Conservation (phyloP, 2,329 filamentous ascomycete genomes). For the Fusarium hainanense region DNA sequence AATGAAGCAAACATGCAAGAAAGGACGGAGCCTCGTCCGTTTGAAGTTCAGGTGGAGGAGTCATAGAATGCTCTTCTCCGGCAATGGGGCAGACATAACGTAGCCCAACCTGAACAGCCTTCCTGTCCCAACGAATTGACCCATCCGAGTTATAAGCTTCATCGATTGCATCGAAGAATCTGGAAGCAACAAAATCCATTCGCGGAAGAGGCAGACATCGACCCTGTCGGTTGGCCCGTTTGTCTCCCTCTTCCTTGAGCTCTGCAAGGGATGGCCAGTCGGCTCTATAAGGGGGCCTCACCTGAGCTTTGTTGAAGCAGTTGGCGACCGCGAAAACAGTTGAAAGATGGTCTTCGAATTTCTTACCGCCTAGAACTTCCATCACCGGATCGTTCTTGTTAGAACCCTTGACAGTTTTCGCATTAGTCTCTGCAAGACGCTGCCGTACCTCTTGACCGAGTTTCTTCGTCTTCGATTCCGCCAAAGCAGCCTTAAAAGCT, state of each 20-base stretch:
- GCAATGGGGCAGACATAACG: slow-evolving; percentile 40
- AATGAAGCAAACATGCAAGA: slow-evolving; percentile 14
- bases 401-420: slow-evolving; percentile 21
- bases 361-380: slow-evolving; percentile 45
- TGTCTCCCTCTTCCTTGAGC: slow-evolving; percentile 52
- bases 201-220: slow-evolving; percentile 51
- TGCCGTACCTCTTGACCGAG: slow-evolving; percentile 43
- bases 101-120: slow-evolving; percentile 38
- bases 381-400: slow-evolving; percentile 11
- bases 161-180: slow-evolving; percentile 4
- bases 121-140: slow-evolving; percentile 44
- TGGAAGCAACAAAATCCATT: slow-evolving; percentile 35
- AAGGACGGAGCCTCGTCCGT: slow-evolving; percentile 18
- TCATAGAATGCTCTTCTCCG: background rate
- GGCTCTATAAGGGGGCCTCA: slow-evolving; percentile 29
- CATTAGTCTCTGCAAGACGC: slow-evolving; percentile 34
- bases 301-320: slow-evolving; percentile 49
- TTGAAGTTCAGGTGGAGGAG: slow-evolving; percentile 12
- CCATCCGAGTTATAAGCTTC: slow-evolving; percentile 38
- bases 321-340: slow-evolving; percentile 49
- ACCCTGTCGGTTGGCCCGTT: slow-evolving; percentile 37
- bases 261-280: slow-evolving; percentile 53
- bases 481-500: slow-evolving; percentile 47
- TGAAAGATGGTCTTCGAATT: slow-evolving; percentile 47
- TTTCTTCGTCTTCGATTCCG: slow-evolving; percentile 43